phyloP scores from a whole-genome alignment of 2,329 filamentous ascomycete genomes.

The Rhynchosporium agropyri region DNA sequence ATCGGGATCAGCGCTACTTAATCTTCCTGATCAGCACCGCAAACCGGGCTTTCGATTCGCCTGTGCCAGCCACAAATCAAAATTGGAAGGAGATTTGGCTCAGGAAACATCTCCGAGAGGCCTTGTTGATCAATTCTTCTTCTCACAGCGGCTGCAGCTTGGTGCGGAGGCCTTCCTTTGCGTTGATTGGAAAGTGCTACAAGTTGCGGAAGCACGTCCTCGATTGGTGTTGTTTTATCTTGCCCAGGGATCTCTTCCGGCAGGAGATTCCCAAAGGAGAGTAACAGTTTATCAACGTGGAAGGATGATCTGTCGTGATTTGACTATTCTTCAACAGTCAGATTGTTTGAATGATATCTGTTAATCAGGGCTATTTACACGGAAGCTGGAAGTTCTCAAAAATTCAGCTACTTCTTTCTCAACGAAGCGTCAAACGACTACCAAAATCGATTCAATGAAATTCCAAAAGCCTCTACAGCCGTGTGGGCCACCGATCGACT shows the following conservation, averaged over 20 bases:
- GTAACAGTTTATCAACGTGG: not conserved
- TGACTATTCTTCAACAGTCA: not conserved
- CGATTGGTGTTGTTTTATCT: not conserved
- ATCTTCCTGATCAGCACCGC: slow-evolving; percentile 25
- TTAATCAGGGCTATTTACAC: not conserved
- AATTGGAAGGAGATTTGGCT: slow-evolving; percentile 16
- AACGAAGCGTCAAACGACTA: too few relatives aligned
- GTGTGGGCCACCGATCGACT: too few relatives aligned
- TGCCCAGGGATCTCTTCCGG: slow-evolving; percentile 3
- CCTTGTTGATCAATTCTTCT: slow-evolving; percentile 25
- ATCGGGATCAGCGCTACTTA: slow-evolving; percentile 32
- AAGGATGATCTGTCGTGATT: not conserved
- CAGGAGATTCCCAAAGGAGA: not conserved
- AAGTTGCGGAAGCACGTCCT: not conserved
- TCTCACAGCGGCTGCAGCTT: slow-evolving; percentile 26
- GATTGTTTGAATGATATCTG: not conserved
- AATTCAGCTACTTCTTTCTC: too few relatives aligned
- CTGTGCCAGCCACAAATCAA: slow-evolving; percentile 13
- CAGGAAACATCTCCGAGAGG: not conserved
- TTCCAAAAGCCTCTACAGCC: too few relatives aligned
- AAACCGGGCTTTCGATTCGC: slow-evolving; percentile 24
- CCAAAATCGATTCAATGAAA: too few relatives aligned
- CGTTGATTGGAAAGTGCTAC: slow-evolving; percentile 22
- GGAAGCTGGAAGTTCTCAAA: not conserved
- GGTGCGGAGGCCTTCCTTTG: slow-evolving; percentile 16